A percentile compares a stretch with the other conserved stretches of the same genome.
phyloP scores from a whole-genome alignment of 768 basidiomycete species.

The Hebeloma cylindrosporum region DNA sequence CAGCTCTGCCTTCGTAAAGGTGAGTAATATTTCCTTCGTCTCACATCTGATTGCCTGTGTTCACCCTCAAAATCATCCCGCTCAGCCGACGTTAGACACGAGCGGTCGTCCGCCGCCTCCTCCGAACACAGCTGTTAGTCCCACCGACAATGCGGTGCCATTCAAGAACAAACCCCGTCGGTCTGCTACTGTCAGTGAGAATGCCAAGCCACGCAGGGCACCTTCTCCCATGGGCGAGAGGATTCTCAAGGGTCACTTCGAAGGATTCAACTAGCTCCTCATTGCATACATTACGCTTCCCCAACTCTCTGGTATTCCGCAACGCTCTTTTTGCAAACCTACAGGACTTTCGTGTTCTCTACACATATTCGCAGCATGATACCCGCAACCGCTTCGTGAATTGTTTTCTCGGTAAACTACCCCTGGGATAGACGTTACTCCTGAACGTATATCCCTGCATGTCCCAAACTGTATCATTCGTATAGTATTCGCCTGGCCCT shows the following conservation, averaged over 20 bases:
- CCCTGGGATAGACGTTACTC: conserved; percentile 7
- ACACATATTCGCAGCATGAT: conserved; percentile 33
- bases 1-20: conserved; percentile 53
- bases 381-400: conserved; percentile 39
- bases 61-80: conserved; percentile 15
- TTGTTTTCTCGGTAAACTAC: conserved; percentile 11
- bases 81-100: conserved; percentile 30
- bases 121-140: conserved; percentile 51
- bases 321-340: conserved; percentile 6
- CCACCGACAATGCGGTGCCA: conserved; percentile 29
- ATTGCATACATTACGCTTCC: conserved; percentile 7
- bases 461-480: conserved; percentile 3
- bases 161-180: conserved; percentile 46
- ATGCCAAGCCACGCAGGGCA: conserved; percentile 55
- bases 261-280: conserved; percentile 69
- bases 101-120: conserved; percentile 42
- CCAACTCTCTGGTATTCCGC: conserved; percentile 6
- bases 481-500: conserved; percentile 12
- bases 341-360: conserved; percentile 7
- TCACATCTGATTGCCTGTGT: conserved; percentile 4
- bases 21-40: conserved; percentile 32
- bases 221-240: conserved; percentile 91
- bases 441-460: conserved; percentile 10
- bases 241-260: conserved; percentile 89
- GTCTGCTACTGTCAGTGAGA: conserved; percentile 58